Conservation (phyloP, 331 rosid species). For the Dryas integrifolia region DNA sequence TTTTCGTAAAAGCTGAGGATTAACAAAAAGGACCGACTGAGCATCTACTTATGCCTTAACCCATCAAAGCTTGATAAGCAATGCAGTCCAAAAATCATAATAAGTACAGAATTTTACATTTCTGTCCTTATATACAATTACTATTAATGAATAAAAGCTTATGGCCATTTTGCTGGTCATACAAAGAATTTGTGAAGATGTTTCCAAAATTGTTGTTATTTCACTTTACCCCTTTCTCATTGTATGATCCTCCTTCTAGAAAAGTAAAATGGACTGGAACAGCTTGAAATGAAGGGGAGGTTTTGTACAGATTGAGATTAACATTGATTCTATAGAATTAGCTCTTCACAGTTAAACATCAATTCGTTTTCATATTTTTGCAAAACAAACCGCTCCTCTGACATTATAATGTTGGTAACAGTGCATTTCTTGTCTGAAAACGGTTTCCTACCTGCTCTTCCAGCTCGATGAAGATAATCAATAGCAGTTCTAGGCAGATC, state of each 20-base stretch:
- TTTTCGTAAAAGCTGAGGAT: background rate
- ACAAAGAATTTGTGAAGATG: background rate
- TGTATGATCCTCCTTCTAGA: background rate
- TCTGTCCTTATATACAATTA: background rate
- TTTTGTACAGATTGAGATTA: background rate
- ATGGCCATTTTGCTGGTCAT: background rate
- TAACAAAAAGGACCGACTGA: background rate
- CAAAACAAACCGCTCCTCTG: conserved; percentile 79
- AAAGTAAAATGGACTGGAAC: background rate
- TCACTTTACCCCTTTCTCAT: background rate
- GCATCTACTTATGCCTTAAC: background rate
- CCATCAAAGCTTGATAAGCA: background rate
- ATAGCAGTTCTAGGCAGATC: conserved; percentile 73
- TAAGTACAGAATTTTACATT: background rate
- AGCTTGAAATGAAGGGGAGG: background rate
- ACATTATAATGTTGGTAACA: conserved; percentile 63
- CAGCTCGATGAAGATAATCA: conserved; percentile 97
- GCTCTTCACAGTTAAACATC: conserved; percentile 63
- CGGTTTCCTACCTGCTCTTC: conserved; percentile 89
- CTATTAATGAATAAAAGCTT: background rate
- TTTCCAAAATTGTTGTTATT: background rate
- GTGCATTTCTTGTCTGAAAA: conserved; percentile 65
- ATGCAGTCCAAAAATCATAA: background rate
- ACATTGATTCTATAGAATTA: conserved; percentile 32
- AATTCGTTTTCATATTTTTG: conserved; percentile 82